Evolutionary conservation across 345 rosid genomes (phyloP).

Genomic region (Toxicodendron radicans): DNA sequence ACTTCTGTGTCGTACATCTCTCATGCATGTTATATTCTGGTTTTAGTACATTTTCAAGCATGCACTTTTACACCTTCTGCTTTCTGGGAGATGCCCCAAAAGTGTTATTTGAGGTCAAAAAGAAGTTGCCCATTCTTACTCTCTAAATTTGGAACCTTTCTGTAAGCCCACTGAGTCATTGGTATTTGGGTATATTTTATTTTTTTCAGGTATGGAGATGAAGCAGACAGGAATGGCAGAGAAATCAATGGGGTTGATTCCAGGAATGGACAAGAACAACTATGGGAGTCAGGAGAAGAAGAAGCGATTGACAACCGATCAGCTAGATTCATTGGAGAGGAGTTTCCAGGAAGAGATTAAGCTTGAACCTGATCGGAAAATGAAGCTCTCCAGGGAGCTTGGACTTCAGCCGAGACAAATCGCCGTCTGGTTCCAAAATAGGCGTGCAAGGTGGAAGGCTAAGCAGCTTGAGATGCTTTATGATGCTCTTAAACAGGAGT

Average conservation of each 20-base stretch:
- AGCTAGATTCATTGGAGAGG: constrained; percentile 70
- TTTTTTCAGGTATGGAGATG: constrained; percentile 50
- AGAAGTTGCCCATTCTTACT: background rate
- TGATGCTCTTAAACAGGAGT: constrained; percentile 66
- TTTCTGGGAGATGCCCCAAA: background rate
- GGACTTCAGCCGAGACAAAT: constrained; percentile 88
- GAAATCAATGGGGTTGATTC: constrained; percentile 34
- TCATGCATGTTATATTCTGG: background rate
- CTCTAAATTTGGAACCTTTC: background rate
- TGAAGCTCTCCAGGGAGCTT: constrained; percentile 76
- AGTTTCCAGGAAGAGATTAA: constrained; percentile 85
- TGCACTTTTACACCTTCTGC: background rate
- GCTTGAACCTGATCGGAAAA: constrained; percentile 76
- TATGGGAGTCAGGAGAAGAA: constrained; percentile 54
- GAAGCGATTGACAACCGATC: constrained; percentile 68
- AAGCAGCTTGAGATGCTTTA: constrained; percentile 81
- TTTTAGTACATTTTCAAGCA: background rate
- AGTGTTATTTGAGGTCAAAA: background rate
- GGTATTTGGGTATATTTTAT: background rate
- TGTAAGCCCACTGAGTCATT: background rate
- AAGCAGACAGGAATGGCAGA: constrained; percentile 44
- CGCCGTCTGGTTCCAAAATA: constrained; percentile 93
- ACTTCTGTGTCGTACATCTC: no score
- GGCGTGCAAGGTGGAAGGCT: constrained; percentile 87
- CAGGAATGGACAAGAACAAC: constrained; percentile 43